phyloP scores from a whole-genome alignment of 1,139 yeast genomes.

The Nakaseomyces kungkrabaensis region DNA sequence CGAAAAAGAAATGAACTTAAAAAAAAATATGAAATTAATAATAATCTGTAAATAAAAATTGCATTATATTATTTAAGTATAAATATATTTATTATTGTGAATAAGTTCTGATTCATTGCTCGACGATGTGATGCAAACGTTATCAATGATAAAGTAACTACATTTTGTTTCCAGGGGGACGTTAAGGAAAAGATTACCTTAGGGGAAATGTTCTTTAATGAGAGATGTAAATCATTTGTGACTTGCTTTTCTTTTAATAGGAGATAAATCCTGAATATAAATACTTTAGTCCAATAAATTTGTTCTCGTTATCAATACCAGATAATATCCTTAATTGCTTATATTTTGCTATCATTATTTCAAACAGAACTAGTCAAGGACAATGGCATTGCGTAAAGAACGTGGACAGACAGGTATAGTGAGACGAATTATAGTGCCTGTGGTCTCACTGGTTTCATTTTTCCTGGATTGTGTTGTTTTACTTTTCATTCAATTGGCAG shows the following conservation, averaged over 20 bases:
- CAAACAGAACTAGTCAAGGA: too few species aligned
- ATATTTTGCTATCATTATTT: too few species aligned
- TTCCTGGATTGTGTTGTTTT: constrained; percentile 16
- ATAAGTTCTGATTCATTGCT: too few species aligned
- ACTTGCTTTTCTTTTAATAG: too few species aligned
- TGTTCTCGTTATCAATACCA: too few species aligned
- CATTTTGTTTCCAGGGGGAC: neutral
- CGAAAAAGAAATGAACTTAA: constrained; percentile 9
- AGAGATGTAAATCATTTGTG: neutral
- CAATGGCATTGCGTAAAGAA: neutral
- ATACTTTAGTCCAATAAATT: too few species aligned
- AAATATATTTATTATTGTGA: neutral
- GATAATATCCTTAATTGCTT: too few species aligned
- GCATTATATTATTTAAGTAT: neutral
- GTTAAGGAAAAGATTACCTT: neutral
- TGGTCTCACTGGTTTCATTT: constrained; percentile 11
- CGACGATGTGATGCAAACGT: too few species aligned
- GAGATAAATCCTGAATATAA: too few species aligned
- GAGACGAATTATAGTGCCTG: constrained; percentile 7
- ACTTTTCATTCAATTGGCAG: constrained; percentile 13
- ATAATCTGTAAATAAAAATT: neutral
- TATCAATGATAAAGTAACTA: too few species aligned
- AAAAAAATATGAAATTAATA: neutral
- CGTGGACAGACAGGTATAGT: constrained; percentile 1
- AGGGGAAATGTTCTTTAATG: neutral